Evolutionary conservation across 2,329 filamentous ascomycete genomes (phyloP), one percentile per base, ranked within the genome.

Genomic region (Phaeoacremonium minimum): DNA sequence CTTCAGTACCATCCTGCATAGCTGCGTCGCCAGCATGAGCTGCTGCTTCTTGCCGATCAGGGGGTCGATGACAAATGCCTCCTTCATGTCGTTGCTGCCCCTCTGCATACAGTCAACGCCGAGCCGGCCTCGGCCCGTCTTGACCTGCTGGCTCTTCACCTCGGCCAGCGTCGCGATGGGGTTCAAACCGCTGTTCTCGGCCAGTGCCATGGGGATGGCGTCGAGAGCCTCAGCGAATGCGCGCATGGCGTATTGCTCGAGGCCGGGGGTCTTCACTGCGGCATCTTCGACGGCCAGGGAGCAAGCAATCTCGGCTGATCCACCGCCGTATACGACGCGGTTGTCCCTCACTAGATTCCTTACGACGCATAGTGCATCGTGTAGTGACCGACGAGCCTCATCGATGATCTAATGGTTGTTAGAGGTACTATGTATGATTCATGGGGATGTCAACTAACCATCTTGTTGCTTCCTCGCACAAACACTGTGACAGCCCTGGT

Each of bases 211-310:
- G 20, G 93, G 93, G 2, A 98, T 76, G 2, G 87, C 76, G 62
- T 98, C 93, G 22, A 98, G 79, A 5, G 93, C 94, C 63, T 97
- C 91, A 43, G 93, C 80, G 58, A 98, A 98, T 16, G 93, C 93
- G 44, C 93, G 87, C 91, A 98, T 98, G 47, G 91, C 90, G 64
- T 98, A 98, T 67, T 98, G 93, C 67, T 96, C 91, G 28, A 98
- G 79, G n/a, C 93, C 93, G 16, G 90, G 87, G 35, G 88, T 95
- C 81, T 95, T 87, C 56, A 90, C 83, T 30, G 91, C 91, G 17
- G 88, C 91, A 52, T 96, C 90, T 64, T 97, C 91, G 31, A 98
- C 91, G 4, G 93, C 93, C 37, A 98, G 70, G 15, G 89, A 95
- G 73, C 94, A 98, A 44, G 94, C 90, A 58, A 98, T 94, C 64